Conservation (phyloP, 176 grass and related monocot genomes). For the Triticum timopheevii region DNA sequence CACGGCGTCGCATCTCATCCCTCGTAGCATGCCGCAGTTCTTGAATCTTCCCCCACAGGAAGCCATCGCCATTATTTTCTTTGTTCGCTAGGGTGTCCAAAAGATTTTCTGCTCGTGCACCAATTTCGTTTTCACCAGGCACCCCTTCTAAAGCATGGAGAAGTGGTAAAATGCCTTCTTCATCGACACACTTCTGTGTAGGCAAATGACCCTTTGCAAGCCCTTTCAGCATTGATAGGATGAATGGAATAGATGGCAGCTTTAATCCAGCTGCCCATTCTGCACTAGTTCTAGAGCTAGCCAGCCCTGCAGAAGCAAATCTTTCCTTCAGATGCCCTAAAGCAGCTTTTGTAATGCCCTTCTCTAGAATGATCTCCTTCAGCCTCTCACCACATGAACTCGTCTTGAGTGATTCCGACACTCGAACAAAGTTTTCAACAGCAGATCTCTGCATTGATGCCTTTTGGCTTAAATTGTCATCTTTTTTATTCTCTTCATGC, state of each 20-base stretch:
- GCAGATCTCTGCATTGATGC: conserved; percentile 71
- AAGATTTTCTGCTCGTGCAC: conserved; percentile 95
- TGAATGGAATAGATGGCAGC: conserved; percentile 78
- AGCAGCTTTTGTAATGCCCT: conserved; percentile 71
- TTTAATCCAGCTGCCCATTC: conserved; percentile 84
- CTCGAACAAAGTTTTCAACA: conserved; percentile 90
- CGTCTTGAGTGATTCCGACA: conserved; percentile 97
- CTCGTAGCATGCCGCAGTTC: conserved; percentile 86
- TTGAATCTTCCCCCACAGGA: conserved; percentile 74
- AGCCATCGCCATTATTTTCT: conserved; percentile 91
- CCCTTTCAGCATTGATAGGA: conserved; percentile 92
- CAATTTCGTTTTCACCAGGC: conserved; percentile 92
- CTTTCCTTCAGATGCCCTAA: conserved; percentile 79
- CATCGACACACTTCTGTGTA: conserved; percentile 88
- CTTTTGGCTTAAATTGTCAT: conserved; percentile 63
- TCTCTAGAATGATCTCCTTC: conserved; percentile 96
- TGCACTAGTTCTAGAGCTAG: conserved; percentile 64
- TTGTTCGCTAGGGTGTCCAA: conserved; percentile 94
- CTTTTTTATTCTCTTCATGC: conserved; percentile 75
- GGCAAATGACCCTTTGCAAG: conserved; percentile 87
- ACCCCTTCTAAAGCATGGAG: conserved; percentile 94
- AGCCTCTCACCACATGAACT: conserved; percentile 92
- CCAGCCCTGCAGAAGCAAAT: conserved; percentile 53
- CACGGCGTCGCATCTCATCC: conserved; percentile 85
- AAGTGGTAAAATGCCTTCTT: conserved; percentile 82